A percentile compares a stretch with the other conserved stretches of the same genome.
Evolutionary conservation across 2,329 filamentous ascomycete species (phyloP).

Genomic region (Cordyceps farinosa): DNA sequence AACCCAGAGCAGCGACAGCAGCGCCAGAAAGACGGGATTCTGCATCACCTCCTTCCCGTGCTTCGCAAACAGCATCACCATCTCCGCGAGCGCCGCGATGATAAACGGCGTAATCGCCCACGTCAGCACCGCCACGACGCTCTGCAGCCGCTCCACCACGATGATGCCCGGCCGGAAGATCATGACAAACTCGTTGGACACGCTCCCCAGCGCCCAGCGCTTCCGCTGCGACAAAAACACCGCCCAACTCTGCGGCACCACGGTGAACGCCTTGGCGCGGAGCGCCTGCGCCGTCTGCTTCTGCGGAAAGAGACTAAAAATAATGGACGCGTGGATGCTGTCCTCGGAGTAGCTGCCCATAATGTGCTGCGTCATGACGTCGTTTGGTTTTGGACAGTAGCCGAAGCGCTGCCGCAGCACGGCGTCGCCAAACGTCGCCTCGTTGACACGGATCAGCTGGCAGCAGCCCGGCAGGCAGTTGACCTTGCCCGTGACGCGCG

Average conservation of each 20-base stretch:
- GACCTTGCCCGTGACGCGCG: conserved; percentile 46
- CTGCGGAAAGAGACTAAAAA: conserved; percentile 43
- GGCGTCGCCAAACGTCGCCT: conserved; percentile 45
- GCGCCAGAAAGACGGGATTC: conserved; percentile 35
- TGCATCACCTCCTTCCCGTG: conserved; percentile 32
- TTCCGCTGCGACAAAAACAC: conserved; percentile 48
- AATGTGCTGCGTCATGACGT: conserved; percentile 46
- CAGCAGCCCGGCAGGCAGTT: conserved; percentile 48
- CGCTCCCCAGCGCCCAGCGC: conserved; percentile 47
- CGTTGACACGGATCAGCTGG: conserved; percentile 47
- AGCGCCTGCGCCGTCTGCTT: conserved; percentile 45
- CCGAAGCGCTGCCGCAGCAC: conserved; percentile 45
- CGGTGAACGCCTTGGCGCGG: conserved; percentile 44
- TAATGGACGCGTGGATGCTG: conserved; percentile 46
- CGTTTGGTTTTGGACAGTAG: conserved; percentile 47
- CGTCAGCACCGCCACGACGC: conserved; percentile 43
- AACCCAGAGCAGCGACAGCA: conserved; percentile 36
- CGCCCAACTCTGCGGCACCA: conserved; percentile 42
- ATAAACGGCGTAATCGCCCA: conserved; percentile 46
- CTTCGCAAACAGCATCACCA: conserved; percentile 34
- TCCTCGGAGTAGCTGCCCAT: conserved; percentile 49
- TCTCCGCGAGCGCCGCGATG: conserved; percentile 37
- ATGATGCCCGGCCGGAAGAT: conserved; percentile 42
- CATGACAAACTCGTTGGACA: conserved; percentile 48
- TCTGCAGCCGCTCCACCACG: conserved; percentile 42